Evolutionary conservation across 140 eudicot species (phyloP).

Genomic region (Stevia rebaudiana): DNA sequence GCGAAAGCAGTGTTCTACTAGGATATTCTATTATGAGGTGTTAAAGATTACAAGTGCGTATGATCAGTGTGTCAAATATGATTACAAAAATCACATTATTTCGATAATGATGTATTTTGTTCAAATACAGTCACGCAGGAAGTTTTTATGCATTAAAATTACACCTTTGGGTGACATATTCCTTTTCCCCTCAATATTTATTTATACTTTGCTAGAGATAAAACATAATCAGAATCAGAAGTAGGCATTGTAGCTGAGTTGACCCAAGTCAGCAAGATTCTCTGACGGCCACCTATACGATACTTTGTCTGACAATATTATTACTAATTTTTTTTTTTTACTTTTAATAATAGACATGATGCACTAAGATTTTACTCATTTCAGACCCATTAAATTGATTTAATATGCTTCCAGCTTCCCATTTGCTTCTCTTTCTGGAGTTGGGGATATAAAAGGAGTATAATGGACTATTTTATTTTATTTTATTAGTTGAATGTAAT

Average conservation of each 20-base stretch:
- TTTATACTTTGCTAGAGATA: no score
- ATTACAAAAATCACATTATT: background rate
- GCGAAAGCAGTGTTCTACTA: no score
- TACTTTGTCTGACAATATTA: no score
- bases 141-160: slow-evolving; percentile 1
- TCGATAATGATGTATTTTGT: background rate
- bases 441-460: background rate
- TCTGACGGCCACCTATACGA: background rate
- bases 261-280: no score
- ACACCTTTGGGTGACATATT: background rate
- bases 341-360: background rate
- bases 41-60: no score
- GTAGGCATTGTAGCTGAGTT: no score
- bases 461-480: background rate
- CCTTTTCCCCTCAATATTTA: no score
- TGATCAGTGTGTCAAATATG: background rate
- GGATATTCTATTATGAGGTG: no score
- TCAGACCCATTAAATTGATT: background rate
- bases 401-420: slow-evolving; percentile 1
- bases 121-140: background rate
- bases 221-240: background rate
- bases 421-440: slow-evolving; percentile 1
- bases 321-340: background rate
- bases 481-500: slow-evolving; percentile 12
- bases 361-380: background rate